Conservation (phyloP, 2,329 filamentous ascomycete genomes). For the Xylariomycetidae sp. region DNA sequence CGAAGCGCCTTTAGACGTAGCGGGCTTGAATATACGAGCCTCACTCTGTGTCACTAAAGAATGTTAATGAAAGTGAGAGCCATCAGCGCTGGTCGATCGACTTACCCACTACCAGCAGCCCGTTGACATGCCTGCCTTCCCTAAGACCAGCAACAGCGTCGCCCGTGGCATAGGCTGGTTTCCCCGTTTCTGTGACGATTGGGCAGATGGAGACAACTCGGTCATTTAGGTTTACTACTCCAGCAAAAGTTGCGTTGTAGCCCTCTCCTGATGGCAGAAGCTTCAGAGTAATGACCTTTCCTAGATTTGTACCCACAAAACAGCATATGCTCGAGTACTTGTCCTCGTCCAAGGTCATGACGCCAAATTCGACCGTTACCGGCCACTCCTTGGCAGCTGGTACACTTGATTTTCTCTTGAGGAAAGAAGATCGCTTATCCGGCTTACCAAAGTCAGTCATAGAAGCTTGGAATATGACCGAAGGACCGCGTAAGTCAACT, state of each 20-base stretch:
- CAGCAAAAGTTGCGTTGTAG: constrained; percentile 70
- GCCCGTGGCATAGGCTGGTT: constrained; percentile 70
- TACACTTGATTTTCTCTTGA: constrained; percentile 48
- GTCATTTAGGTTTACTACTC: constrained; percentile 62
- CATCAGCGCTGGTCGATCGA: constrained; percentile 5
- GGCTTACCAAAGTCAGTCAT: constrained; percentile 69
- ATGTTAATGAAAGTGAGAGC: constrained; percentile 20
- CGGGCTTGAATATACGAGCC: constrained; percentile 83
- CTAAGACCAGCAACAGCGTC: constrained; percentile 70
- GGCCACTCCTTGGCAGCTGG: constrained; percentile 64
- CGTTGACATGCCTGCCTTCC: constrained; percentile 70
- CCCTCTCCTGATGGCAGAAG: constrained; percentile 70
- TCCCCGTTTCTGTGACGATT: constrained; percentile 73
- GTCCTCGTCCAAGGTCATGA: constrained; percentile 90
- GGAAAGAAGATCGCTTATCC: constrained; percentile 73
- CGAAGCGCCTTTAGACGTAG: constrained; percentile 81
- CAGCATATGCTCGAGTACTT: constrained; percentile 91
- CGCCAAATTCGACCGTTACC: constrained; percentile 81
- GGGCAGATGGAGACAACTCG: constrained; percentile 72
- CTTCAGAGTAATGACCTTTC: constrained; percentile 86
- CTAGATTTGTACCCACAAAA: constrained; percentile 83
- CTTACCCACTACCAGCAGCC: constrained; percentile 71
- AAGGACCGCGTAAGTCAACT: constrained; percentile 82
- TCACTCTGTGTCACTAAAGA: constrained; percentile 60
- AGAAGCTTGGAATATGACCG: constrained; percentile 72